Base-by-base conservation (phyloP, 2,329 filamentous ascomycete species). In the Ophiobolus disseminans region DNA sequence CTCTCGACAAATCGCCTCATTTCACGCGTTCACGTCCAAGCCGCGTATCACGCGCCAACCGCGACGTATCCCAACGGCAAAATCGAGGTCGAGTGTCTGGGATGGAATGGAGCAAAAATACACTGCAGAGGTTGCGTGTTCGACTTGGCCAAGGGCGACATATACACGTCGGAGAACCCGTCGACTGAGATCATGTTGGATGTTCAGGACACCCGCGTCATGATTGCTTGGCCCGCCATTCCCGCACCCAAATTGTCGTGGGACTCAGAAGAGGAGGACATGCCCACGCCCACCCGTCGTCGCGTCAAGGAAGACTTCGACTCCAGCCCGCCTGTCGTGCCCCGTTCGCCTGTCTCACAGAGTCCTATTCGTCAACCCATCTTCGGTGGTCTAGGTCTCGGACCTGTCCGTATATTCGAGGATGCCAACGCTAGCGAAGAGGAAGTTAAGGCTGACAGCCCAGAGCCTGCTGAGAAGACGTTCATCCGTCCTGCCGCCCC, bases 51-150 rank as follows among this genome's bases (percentile, higher is more conserved):
- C 55, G 82, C 88, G 17, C 85, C 90, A 10, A 76, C 81, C 16
- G 81, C 83, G 45, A 82, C 83, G 4, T 82, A 90, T 63, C 86
- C 90, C 60, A 81, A 85, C 54, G 90, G 89, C 71, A 87, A 86
- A 73, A 84, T 99, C 37, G 90, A 96, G 73, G 88, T 99, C 63
- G 82, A 90, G 65, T 99, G 94, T 79, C 84, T 89, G 66, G 94
- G 94, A 17, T 97, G 93, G 93, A 99, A 99, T 73, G 94, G 94
- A 13, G 81, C 94, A 58, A 96, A 91, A 77, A 77, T 99, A 60
- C 91, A 96, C 76, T 97, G 91, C 78, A 88, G 93, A 74, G 91
- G 91, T 47, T 86, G 87, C 59, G 88, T 90, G 3, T 93, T 90
- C 80, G 90, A 96, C 59, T 76, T 99, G 65, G 82, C 80, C 57